These are phyloP conservation scores for Monosporozyma yasuniensis DNA, from an alignment of 805 yeast species.

Conservation along the genomic window DNA sequence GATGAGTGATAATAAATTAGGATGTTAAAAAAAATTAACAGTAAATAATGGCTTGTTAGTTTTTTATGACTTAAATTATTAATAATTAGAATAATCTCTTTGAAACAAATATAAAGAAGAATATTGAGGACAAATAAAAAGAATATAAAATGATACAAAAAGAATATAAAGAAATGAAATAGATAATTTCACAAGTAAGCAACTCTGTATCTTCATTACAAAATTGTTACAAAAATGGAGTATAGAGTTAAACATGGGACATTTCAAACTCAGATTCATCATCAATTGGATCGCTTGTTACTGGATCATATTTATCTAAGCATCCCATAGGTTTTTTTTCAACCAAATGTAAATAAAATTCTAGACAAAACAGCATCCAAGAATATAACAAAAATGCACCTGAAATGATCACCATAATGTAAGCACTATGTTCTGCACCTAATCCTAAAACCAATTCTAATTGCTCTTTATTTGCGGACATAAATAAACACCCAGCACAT, in stretches of 20 bases:
- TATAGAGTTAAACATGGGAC: neutral
- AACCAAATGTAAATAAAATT: conserved; percentile 44
- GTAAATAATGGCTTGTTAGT: too few species aligned
- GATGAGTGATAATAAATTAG: neutral
- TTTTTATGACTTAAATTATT: too few species aligned
- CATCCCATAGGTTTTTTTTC: conserved; percentile 9
- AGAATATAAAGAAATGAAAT: neutral
- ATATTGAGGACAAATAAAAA: neutral
- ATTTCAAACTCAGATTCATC: neutral
- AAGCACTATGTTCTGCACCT: conserved; percentile 80
- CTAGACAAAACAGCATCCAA: conserved; percentile 54
- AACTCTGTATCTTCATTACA: neutral
- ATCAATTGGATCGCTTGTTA: neutral
- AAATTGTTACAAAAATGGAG: too few species aligned
- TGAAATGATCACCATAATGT: conserved; percentile 59
- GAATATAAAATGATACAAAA: neutral
- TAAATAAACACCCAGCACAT: conserved; percentile 71
- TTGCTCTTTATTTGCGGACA: conserved; percentile 92
- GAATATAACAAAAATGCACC: conserved; percentile 66
- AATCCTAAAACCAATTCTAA: conserved; percentile 56
- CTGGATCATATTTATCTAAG: conserved; percentile 8
- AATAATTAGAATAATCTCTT: too few species aligned
- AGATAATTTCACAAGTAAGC: neutral
- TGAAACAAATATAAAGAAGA: neutral
- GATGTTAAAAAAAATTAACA: neutral